phyloP scores from a whole-genome alignment of 1,284 basidiomycete species.

The Ustilago hordei region DNA sequence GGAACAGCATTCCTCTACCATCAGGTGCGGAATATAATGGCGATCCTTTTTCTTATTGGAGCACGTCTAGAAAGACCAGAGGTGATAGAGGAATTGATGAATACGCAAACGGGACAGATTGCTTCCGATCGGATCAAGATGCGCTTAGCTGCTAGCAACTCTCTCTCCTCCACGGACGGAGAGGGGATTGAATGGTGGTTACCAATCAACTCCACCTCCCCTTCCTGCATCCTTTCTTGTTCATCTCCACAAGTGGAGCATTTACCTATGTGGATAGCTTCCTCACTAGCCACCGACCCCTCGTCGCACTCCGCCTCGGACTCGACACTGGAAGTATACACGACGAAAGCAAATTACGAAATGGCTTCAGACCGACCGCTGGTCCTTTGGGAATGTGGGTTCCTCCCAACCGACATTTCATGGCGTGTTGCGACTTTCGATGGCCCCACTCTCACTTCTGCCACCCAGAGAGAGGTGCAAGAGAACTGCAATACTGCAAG shows the following conservation, averaged over 20 bases:
- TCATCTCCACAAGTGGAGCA: not conserved
- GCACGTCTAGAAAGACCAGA: conserved; percentile 80
- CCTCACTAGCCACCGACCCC: conserved; percentile 3
- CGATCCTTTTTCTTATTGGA: conserved; percentile 89
- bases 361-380: conserved; percentile 93
- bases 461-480: not conserved
- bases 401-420: conserved; percentile 76
- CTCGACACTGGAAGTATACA: conserved; percentile 37
- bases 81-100: conserved; percentile 81
- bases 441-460: conserved; percentile 48
- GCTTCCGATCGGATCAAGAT: conserved; percentile 43
- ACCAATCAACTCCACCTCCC: conserved; percentile 30
- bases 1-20: conserved; percentile 95
- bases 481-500: conserved; percentile 26
- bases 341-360: conserved; percentile 84
- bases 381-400: conserved; percentile 91
- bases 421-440: conserved; percentile 79
- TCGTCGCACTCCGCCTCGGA: not conserved
- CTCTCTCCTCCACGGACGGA: not conserved
- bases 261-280: conserved; percentile 36
- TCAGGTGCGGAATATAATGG: conserved; percentile 96
- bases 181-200: conserved; percentile 42
- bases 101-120: conserved; percentile 72
- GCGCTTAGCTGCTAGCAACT: conserved; percentile 21
- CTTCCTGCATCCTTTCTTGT: not conserved